Conservation (phyloP, 306 rosid species). For the Pterocarpus santalinus region DNA sequence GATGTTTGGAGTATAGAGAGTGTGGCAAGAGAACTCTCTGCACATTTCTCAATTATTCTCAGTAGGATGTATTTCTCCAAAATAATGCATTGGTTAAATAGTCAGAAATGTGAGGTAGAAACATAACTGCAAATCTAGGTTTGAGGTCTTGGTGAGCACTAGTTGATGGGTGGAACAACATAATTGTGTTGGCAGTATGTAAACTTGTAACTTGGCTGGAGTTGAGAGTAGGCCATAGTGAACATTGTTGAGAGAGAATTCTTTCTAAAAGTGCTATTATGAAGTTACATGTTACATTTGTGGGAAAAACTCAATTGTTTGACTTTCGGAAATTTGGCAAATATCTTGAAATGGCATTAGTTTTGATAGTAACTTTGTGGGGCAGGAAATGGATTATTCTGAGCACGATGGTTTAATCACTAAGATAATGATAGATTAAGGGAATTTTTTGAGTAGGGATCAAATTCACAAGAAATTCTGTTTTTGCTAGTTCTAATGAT, state of each 20-base stretch:
- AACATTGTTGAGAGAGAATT: not conserved
- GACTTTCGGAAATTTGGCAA: not conserved
- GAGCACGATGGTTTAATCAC: slow-evolving; percentile 27
- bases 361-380: slow-evolving; percentile 7
- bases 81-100: not conserved
- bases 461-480: not conserved
- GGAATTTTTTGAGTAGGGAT: slow-evolving; percentile 10
- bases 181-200: not conserved
- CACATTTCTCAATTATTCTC: slow-evolving; percentile 14
- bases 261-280: slow-evolving; percentile 4
- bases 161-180: slow-evolving; percentile 22
- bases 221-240: not conserved
- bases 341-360: slow-evolving; percentile 1
- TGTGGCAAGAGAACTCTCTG: not conserved
- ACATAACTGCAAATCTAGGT: not conserved
- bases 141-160: slow-evolving; percentile 28
- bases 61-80: slow-evolving; percentile 3
- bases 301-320: slow-evolving; percentile 5
- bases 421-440: not conserved
- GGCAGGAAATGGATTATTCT: slow-evolving; percentile 22
- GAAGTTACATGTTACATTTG: slow-evolving; percentile 16
- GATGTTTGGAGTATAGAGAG: slow-evolving; percentile 14
- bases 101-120: slow-evolving; percentile 39
- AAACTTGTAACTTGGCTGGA: slow-evolving; percentile 19
- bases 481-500: not conserved